Evolutionary conservation across 2,329 filamentous ascomycete species (phyloP).

Genomic region (Rhinocladiella similis): DNA sequence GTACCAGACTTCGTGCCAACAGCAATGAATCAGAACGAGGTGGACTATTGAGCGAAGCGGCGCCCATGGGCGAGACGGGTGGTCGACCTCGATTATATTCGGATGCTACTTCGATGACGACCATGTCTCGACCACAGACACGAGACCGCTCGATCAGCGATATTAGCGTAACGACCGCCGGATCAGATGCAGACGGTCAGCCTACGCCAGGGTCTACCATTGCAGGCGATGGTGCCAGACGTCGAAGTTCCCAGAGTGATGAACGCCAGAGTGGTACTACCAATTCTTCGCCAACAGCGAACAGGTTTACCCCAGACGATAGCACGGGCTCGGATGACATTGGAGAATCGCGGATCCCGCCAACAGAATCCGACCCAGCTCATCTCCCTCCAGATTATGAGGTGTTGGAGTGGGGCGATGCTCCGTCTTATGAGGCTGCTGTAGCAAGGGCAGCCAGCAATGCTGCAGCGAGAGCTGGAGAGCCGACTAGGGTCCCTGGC

Average conservation of each 20-base stretch:
- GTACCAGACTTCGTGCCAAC: constrained; percentile 47
- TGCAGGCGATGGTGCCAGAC: constrained; percentile 5
- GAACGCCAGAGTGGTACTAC: constrained; percentile 24
- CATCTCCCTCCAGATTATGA: constrained; percentile 43
- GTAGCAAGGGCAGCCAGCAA: constrained; percentile 25
- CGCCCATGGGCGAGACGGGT: constrained; percentile 33
- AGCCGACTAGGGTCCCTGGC: constrained; percentile 11
- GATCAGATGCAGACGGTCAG: constrained; percentile 18
- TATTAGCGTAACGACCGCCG: constrained; percentile 32
- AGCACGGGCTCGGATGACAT: constrained; percentile 35
- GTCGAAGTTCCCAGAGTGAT: constrained; percentile 18
- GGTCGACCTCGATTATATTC: constrained; percentile 19
- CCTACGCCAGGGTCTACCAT: constrained; percentile 12
- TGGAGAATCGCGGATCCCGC: constrained; percentile 38
- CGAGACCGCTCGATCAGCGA: constrained; percentile 38
- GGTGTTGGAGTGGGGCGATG: constrained; percentile 42
- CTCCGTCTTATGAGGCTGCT: constrained; percentile 38
- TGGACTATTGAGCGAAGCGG: constrained; percentile 44
- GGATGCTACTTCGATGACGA: constrained; percentile 21
- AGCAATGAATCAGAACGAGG: constrained; percentile 49
- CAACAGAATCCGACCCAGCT: constrained; percentile 14
- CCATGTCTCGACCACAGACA: constrained; percentile 32
- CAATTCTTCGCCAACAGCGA: constrained; percentile 33
- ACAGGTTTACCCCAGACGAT: constrained; percentile 28
- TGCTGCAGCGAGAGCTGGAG: constrained; percentile 14